Evolutionary conservation across 148 eudicot genomes (phyloP), one percentile per base, ranked within the genome.

Genomic region (Rhododendron simsii): DNA sequence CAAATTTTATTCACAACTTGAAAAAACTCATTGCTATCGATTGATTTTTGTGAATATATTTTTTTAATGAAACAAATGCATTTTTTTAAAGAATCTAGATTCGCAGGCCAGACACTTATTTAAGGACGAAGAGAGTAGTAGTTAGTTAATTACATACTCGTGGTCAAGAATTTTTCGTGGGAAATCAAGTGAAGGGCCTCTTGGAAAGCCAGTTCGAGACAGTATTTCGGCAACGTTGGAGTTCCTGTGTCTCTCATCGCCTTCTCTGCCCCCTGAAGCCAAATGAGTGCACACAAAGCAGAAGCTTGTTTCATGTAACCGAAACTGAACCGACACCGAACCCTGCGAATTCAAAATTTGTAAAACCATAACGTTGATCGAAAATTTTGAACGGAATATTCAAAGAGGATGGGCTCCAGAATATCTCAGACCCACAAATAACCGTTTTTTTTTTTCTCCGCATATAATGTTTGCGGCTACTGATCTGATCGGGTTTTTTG

Each of bases 231-330:
- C 79, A 12, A 57, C 93, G 50, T 93, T 87, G 45, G 89, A 83
- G 59, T 93, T 93, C 85, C 95, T 87, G 30, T 84, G 21, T 61
- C 83, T 90, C 83, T 91, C 92, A 77, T 93, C 92, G 0, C 95
- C 95, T 85, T 87, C 90, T 89, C 86, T 92, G 0, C 91, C 94
- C 23, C 95, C 95, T 0, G 95, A 93, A 51, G 95, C 94, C 74
- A 93, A 80, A 83, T 93, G 95, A 85, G 89, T 86, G 48, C 93
- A 92, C 48, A 93, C 92, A 85, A 93, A 92, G 88, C 95, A 93
- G 67, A 92, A 91, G 88, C 90, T 92, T 79, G 95, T 92, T 87
- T 86, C 91, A 53, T 89, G 91, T 84, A 93, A 87, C 80, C 63
- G 48, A 87, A 93, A 88, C 41, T 92, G 89, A 84, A 93, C 89